A percentile compares a stretch with the other conserved stretches of the same genome.
Conservation (phyloP, 164 flowering plant genomes). For the Nymphaea colorata region DNA sequence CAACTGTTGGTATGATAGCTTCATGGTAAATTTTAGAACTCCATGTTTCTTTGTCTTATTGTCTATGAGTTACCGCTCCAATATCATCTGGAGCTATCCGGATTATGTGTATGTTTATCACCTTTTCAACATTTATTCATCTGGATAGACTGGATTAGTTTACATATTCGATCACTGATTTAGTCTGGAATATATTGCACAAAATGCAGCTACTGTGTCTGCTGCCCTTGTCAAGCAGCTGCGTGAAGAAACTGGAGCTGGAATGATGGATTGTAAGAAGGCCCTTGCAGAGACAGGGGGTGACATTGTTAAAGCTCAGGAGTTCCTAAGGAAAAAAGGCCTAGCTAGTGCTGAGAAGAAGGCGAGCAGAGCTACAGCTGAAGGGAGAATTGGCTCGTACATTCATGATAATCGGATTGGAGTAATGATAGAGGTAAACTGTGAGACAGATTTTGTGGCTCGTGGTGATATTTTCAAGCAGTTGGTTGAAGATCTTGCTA, state of each 20-base stretch:
- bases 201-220: slow-evolving; percentile 44
- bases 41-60: too few species aligned
- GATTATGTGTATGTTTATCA: too few species aligned
- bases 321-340: slow-evolving; percentile 92
- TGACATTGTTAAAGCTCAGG: slow-evolving; percentile 82
- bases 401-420: slow-evolving; percentile 91
- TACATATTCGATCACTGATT: too few species aligned
- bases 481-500: slow-evolving; percentile 95
- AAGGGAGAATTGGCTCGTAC: slow-evolving; percentile 93
- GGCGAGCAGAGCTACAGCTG: slow-evolving; percentile 83
- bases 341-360: slow-evolving; percentile 97
- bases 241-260: slow-evolving; percentile 97
- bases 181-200: too few species aligned
- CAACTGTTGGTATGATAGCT: too few species aligned
- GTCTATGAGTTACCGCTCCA: too few species aligned
- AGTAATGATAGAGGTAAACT: slow-evolving; percentile 84
- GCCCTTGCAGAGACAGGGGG: slow-evolving; percentile 87
- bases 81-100: too few species aligned
- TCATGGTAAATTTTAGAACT: too few species aligned
- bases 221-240: slow-evolving; percentile 92
- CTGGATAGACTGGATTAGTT: too few species aligned
- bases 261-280: slow-evolving; percentile 99
- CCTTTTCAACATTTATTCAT: too few species aligned
- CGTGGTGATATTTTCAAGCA: slow-evolving; percentile 95
- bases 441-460: slow-evolving; percentile 98